Conservation (phyloP, 371 early-diverging fungal genomes). For the Mortierella sp. region DNA sequence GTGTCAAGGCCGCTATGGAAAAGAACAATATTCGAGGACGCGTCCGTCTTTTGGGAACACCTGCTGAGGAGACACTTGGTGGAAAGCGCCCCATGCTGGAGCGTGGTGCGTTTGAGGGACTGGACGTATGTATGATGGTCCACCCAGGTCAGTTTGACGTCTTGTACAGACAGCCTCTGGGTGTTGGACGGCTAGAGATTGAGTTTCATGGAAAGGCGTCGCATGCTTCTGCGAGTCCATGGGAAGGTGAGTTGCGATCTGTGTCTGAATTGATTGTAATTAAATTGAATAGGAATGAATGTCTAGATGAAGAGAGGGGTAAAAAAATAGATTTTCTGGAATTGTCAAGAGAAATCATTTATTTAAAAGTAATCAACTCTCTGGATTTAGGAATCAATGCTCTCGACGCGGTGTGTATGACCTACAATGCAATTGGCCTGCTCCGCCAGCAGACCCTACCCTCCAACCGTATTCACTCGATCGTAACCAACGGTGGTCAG, state of each 20-base stretch:
- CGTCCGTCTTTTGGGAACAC: constrained; percentile 84
- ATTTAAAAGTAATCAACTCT: neutral
- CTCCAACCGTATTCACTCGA: constrained; percentile 76
- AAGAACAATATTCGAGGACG: constrained; percentile 64
- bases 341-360: neutral
- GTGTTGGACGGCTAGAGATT: constrained; percentile 57
- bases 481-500: constrained; percentile 79
- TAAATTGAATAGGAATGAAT: constrained; percentile 12
- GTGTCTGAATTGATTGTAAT: neutral
- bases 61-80: constrained; percentile 81
- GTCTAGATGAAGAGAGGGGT: neutral
- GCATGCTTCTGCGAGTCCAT: constrained; percentile 60
- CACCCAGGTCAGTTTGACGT: constrained; percentile 72
- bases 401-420: constrained; percentile 67
- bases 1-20: constrained; percentile 67
- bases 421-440: constrained; percentile 65
- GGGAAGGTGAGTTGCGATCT: constrained; percentile 36
- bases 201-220: constrained; percentile 77
- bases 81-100: constrained; percentile 81
- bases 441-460: constrained; percentile 74
- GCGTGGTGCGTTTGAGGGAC: constrained; percentile 68
- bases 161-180: constrained; percentile 38
- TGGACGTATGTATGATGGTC: constrained; percentile 83
- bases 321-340: neutral
- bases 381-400: constrained; percentile 67